Evolutionary conservation across 768 basidiomycete genomes (phyloP).

Genomic region (Leccinum subgranulosum): DNA sequence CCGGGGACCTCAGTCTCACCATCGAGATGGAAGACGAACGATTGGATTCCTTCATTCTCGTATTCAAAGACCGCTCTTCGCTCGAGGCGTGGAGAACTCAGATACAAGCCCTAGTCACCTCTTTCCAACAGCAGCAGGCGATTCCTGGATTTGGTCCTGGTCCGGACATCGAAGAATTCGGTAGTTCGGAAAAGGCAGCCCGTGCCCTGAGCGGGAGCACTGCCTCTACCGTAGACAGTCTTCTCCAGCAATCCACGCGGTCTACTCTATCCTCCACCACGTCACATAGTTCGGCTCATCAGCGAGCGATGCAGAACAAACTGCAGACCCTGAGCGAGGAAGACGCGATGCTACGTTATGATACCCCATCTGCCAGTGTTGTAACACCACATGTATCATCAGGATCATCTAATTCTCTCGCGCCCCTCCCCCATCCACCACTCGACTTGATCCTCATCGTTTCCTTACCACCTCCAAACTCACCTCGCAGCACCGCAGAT

Average conservation of each 20-base stretch:
- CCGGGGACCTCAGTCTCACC: conserved; percentile 87
- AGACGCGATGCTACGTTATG: conserved; percentile 60
- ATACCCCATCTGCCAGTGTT: conserved; percentile 45
- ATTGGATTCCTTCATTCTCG: conserved; percentile 91
- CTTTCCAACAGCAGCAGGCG: conserved; percentile 59
- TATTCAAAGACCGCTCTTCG: conserved; percentile 88
- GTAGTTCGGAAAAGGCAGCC: conserved; percentile 71
- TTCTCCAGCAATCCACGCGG: conserved; percentile 62
- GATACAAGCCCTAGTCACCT: conserved; percentile 73
- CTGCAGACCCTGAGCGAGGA: conserved; percentile 69
- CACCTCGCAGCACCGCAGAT: conserved; percentile 73
- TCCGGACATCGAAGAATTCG: conserved; percentile 72
- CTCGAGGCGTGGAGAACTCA: conserved; percentile 87
- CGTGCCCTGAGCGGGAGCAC: conserved; percentile 80
- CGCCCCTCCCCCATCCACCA: conserved; percentile 80
- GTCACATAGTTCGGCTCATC: conserved; percentile 56
- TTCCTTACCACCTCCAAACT: conserved; percentile 73
- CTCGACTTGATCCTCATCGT: conserved; percentile 92
- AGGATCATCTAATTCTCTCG: conserved; percentile 75
- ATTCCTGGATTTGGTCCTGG: conserved; percentile 37
- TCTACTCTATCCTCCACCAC: conserved; percentile 75
- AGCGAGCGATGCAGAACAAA: conserved; percentile 39
- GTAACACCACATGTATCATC: conserved; percentile 71
- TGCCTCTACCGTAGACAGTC: conserved; percentile 52
- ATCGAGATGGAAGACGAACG: conserved; percentile 97